These are phyloP conservation scores for Periconia sp. DNA, from an alignment of 2,329 filamentous ascomycete genomes.

Conservation along the genomic window DNA sequence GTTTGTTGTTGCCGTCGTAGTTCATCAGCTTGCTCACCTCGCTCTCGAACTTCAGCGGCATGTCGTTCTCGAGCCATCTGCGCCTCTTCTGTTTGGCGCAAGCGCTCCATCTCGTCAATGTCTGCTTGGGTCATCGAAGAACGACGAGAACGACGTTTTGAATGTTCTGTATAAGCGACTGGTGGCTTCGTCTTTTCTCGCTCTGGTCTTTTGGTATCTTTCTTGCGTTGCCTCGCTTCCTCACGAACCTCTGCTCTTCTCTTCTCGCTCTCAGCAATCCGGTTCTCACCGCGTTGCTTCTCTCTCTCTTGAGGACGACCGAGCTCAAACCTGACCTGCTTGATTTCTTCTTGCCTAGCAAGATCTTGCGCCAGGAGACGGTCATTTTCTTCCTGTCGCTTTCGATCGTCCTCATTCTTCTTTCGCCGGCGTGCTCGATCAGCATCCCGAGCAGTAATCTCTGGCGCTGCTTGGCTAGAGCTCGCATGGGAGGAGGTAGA, in stretches of 20 bases:
- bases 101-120: constrained; percentile 8
- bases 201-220: constrained; percentile 20
- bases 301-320: constrained; percentile 28
- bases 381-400: constrained; percentile 31
- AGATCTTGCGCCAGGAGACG: constrained; percentile 19
- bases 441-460: constrained; percentile 27
- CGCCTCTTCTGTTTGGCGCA: constrained; percentile 16
- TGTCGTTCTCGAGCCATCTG: constrained; percentile 24
- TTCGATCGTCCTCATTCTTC: constrained; percentile 24
- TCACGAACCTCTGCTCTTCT: constrained; percentile 22
- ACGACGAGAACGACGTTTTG: constrained; percentile 21
- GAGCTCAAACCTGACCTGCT: constrained; percentile 35
- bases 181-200: constrained; percentile 26
- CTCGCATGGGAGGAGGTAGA: constrained; percentile 27
- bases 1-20: constrained; percentile 30
- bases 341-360: constrained; percentile 24
- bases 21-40: constrained; percentile 17
- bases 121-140: constrained; percentile 19
- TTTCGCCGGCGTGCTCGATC: constrained; percentile 26
- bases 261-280: constrained; percentile 27
- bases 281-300: constrained; percentile 25
- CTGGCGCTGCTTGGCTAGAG: constrained; percentile 20
- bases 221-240: constrained; percentile 8
- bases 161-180: constrained; percentile 18
- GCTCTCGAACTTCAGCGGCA: constrained; percentile 22